Evolutionary conservation across 768 basidiomycete species (phyloP).

Genomic region (Leccinum pellstonianum): DNA sequence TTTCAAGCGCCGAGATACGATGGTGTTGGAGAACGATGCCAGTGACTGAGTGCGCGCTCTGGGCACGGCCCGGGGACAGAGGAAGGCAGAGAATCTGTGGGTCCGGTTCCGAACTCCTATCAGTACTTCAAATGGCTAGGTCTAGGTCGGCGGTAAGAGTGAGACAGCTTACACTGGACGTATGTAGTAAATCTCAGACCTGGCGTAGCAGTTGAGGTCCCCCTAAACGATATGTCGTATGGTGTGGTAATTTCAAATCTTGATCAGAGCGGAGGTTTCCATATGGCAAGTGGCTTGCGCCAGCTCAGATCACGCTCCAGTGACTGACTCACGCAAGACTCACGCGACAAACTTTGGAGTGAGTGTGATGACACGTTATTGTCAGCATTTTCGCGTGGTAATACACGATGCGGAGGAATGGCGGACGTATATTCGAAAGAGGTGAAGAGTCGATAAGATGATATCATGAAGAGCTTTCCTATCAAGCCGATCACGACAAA

Average conservation of each 20-base stretch:
- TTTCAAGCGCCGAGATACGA: no score
- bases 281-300: slow-evolving; percentile 10
- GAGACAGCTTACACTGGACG: not conserved
- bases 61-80: not conserved
- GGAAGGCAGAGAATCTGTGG: not conserved
- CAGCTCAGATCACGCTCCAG: not conserved
- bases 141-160: not conserved
- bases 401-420: not conserved
- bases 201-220: not conserved
- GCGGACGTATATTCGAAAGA: not conserved
- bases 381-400: not conserved
- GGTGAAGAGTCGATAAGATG: not conserved
- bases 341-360: not conserved
- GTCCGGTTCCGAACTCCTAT: not conserved
- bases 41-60: not conserved
- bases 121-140: not conserved
- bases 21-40: not conserved
- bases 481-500: not conserved
- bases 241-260: slow-evolving; percentile 10
- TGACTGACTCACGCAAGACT: not conserved
- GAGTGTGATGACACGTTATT: not conserved
- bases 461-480: not conserved
- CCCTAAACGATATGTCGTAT: not conserved
- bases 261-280: not conserved
- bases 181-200: not conserved